Base-by-base conservation (phyloP, 2,329 filamentous ascomycete genomes). In the Blumeria hordei region DNA sequence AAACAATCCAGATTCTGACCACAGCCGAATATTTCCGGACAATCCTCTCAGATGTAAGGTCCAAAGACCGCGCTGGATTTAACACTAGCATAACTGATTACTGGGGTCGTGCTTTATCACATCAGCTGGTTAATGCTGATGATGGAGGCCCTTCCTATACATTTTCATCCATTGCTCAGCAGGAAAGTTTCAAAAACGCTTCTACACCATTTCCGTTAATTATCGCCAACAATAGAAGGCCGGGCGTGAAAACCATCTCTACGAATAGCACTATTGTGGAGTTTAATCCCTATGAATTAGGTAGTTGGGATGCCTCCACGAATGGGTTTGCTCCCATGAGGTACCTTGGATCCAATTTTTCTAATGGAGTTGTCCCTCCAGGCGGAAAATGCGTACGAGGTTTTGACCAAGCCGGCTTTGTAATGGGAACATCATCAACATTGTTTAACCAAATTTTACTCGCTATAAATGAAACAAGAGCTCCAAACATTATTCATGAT, bases 81-180 rank as follows among this genome's bases (percentile, higher is more conserved):
- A 70, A 80, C 49, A 77, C 76, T 3, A 83, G 85, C 8, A 73
- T 94, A 56, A 94, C 88, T 0, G 88, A 95, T 69, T 87, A 87
- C 67, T 94, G 88, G 83, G 85, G 85, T 33, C 82, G 88, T 56
- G 85, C 85, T 50, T 73, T 94, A n/a, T 81, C 81, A 1, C 93
- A 83, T 68, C 88, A 94, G 69, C 75, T 94, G 51, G 76, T 94
- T 64, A 84, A 90, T 64, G 83, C 77, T 6, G 74, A 73, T 0
- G 69, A 84, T 58, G 88, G 88, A 41, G 88, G 85, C 0, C 78
- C 82, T 12, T 73, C 71, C 12, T 88, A 83, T 63, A 94, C 88
- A 3, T 94, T 81, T 70, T 93, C 86, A 3, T 92, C 85, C 3
- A 84, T 88, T 60, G 76, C 79, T 7, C 64, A 78, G 45, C 73